Evolutionary conservation across 164 flowering plant species (phyloP), one percentile per base, ranked within the genome.

Genomic region (Pachysandra terminalis): DNA sequence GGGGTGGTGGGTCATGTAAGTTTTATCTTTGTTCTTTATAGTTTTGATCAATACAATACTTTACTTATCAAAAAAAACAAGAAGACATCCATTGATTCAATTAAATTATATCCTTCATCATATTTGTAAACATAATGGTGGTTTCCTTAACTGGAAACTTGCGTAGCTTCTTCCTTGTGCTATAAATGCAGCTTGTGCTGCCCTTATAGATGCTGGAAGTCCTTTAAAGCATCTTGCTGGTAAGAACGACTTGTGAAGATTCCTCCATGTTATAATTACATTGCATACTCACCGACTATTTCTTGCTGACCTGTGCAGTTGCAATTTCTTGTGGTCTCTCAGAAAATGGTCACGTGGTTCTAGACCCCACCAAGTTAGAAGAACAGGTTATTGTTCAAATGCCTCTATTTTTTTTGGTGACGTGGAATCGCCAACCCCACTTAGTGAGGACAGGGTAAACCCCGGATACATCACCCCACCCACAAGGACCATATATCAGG

Each of bases 341-440:
- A 16, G 87, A 81, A 27, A 78, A 60, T 69, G 95, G 90, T 68
- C 59, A 59, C 57, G 78, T 86, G 53, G 62, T 90, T 69, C 62
- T 94, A 73, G 98, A 94, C 70, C 98, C 98, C 6, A 86, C 81
- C 78, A 94, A 87, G 82, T 64, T 80, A 25, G 98, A 94, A 83
- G 98, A 94, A 77, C 85, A 91, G 96, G 98, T 94, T 52, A 54
- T n/a, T n/a, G n/a, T n/a, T n/a, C n/a, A n/a, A n/a, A n/a, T n/a
- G n/a, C n/a, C n/a, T n/a, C n/a, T n/a, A n/a, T n/a, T n/a, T n/a
- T n/a, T n/a, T n/a, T n/a, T n/a, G n/a, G n/a, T n/a, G n/a, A n/a
- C n/a, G n/a, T n/a, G n/a, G n/a, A n/a, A n/a, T n/a, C n/a, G n/a
- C n/a, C n/a, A n/a, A n/a, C n/a, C n/a, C n/a, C n/a, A n/a, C n/a